Base-by-base conservation (phyloP, 768 basidiomycete genomes). In the Piloderma croceum region DNA sequence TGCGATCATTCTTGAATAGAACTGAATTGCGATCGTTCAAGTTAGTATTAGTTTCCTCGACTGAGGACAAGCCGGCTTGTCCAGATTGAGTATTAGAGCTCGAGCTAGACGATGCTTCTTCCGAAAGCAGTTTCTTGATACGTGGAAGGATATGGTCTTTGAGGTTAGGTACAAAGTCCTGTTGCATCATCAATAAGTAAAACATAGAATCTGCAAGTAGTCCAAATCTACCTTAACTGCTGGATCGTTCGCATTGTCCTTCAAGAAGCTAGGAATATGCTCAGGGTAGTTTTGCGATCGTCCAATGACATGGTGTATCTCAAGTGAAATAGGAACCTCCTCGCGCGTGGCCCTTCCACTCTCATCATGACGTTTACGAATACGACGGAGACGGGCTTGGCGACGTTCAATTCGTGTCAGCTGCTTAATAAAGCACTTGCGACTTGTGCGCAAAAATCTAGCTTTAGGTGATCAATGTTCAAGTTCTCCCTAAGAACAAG, bases 401-500 rank as follows among this genome's bases (percentile, higher is more conserved):
- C 27, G 27, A 29, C 27, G 27, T 29, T 15, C 10, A 29, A 15
- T 29, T 29, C 15, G 27, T n/a, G 56, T 57, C 25, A 74, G 68
- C n/a, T 67, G 62, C 0, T 31, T n/a, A 0, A 36, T 39, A 13
- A 51, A 46, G 11, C 58, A 33, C 5, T 48, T 57, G 43, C 70
- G 70, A 47, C 65, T 69, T 0, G 62, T 67, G 0, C 47, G 27
- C 0, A 40, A 39, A 31, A 71, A 74, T 19, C 65, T 50, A 0
- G 40, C 45, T 49, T 76, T 74, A 7, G 67, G 51, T 0, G 34
- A 44, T 0, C 52, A 43, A 36, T 74, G 70, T 43, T 69, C 57
- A 0, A 59, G 54, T 42, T 72, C 68, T 2, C 64, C 59, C 69
- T 71, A 32, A 9, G 27, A 9, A 15, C 27, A 9, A 9, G 9